Conservation (phyloP, 2,329 filamentous ascomycete species). For the Colletotrichum tofieldiae region DNA sequence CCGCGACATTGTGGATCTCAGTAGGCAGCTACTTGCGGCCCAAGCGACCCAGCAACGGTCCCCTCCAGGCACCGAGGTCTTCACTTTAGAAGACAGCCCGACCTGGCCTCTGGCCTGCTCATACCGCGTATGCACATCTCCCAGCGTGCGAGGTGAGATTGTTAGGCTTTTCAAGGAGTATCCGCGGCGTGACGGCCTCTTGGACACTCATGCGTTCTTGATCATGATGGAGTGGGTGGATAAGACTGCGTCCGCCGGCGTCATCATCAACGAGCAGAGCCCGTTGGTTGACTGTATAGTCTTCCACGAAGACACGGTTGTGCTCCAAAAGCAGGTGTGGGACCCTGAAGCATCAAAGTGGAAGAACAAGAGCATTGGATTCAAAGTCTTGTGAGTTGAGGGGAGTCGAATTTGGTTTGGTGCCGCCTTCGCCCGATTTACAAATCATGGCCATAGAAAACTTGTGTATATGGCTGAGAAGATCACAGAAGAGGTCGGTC, state of each 20-base stretch:
- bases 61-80: background rate
- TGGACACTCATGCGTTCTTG: conserved; percentile 58
- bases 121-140: conserved; percentile 57
- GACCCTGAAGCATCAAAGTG: background rate
- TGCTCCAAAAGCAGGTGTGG: conserved; percentile 1
- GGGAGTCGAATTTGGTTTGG: background rate
- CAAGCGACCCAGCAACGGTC: background rate
- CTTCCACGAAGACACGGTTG: background rate
- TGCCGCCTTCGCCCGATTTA: too few species aligned
- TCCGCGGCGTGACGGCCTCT: conserved; percentile 60
- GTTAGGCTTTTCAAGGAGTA: conserved; percentile 58
- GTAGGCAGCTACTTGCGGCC: conserved; percentile 13
- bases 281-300: background rate
- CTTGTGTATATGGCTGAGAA: too few species aligned
- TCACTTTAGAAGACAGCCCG: conserved; percentile 22
- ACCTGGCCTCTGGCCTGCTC: conserved; percentile 59
- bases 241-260: background rate
- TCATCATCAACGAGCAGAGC: background rate
- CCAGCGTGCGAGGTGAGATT: conserved; percentile 55
- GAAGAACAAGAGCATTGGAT: background rate
- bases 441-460: too few species aligned
- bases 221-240: conserved; percentile 37
- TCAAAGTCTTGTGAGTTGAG: background rate
- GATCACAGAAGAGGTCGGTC: too few species aligned
- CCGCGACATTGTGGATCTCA: conserved; percentile 8